Conservation (phyloP, 768 basidiomycete species). For the Hydnum rufescens region DNA sequence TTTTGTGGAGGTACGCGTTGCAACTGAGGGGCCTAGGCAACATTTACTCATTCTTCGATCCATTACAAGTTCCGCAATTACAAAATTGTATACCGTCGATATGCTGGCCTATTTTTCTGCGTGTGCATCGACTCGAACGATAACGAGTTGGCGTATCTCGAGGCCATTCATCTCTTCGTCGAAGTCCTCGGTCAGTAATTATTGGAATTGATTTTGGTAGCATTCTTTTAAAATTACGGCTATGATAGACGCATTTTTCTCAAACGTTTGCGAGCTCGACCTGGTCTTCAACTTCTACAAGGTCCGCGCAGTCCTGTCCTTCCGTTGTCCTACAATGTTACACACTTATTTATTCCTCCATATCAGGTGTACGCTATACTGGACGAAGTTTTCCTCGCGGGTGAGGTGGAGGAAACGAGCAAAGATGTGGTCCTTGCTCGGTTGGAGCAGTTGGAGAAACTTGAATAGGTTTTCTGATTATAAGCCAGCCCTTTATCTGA, state of each 20-base stretch:
- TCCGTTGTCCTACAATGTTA: background rate
- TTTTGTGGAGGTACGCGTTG: conserved; percentile 72
- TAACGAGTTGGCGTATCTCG: conserved; percentile 91
- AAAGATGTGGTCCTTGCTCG: conserved; percentile 87
- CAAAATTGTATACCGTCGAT: conserved; percentile 92
- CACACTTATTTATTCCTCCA: background rate
- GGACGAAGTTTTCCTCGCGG: conserved; percentile 95
- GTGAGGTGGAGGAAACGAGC: conserved; percentile 95
- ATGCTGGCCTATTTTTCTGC: conserved; percentile 96
- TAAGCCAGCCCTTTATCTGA: background rate
- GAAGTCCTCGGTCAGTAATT: conserved; percentile 69
- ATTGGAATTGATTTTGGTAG: background rate
- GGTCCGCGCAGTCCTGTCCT: conserved; percentile 21
- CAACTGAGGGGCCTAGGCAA: too few relatives aligned
- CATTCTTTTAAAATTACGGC: conserved; percentile 3
- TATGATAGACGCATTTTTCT: conserved; percentile 78
- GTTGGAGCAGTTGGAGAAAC: conserved; percentile 80
- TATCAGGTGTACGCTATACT: conserved; percentile 86
- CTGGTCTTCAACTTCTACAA: conserved; percentile 99
- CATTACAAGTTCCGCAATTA: conserved; percentile 73
- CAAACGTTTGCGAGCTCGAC: conserved; percentile 96
- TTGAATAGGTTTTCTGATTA: conserved; percentile 60
- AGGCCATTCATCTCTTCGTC: conserved; percentile 95
- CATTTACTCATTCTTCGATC: background rate
- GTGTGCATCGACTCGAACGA: conserved; percentile 96